Evolutionary conservation across 2,329 filamentous ascomycete species (phyloP).

Genomic region (Elsinoe batatas): DNA sequence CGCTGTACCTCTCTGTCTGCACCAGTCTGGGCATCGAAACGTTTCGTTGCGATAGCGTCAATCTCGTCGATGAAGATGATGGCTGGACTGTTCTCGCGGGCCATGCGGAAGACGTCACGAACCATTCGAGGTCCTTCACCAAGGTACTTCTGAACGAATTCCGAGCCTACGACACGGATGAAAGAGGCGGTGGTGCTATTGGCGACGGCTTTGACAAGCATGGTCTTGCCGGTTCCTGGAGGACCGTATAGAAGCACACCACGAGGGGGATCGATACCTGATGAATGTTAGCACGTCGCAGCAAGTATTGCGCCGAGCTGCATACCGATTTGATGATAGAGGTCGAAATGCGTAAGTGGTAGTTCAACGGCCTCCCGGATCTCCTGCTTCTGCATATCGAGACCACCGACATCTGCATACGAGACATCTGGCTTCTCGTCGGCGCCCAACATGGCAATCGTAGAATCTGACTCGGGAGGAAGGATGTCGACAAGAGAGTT

Average conservation of each 20-base stretch:
- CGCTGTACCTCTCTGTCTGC: slow-evolving; percentile 97
- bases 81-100: slow-evolving; percentile 90
- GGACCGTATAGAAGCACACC: slow-evolving; percentile 94
- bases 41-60: slow-evolving; percentile 96
- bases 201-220: slow-evolving; percentile 95
- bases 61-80: slow-evolving; percentile 99
- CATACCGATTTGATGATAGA: slow-evolving; percentile 79
- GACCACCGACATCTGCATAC: slow-evolving; percentile 91
- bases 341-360: slow-evolving; percentile 91
- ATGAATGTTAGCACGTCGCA: neutral
- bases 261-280: slow-evolving; percentile 88
- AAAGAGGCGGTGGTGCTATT: slow-evolving; percentile 98
- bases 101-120: slow-evolving; percentile 97
- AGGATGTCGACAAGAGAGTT: slow-evolving; percentile 98
- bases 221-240: slow-evolving; percentile 91
- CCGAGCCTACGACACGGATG: slow-evolving; percentile 94
- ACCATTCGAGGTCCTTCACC: slow-evolving; percentile 98
- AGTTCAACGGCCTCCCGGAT: slow-evolving; percentile 96
- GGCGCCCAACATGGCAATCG: slow-evolving; percentile 92
- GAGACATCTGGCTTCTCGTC: slow-evolving; percentile 98
- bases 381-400: slow-evolving; percentile 99
- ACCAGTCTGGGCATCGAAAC: slow-evolving; percentile 96
- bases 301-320: neutral
- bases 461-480: slow-evolving; percentile 96
- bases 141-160: slow-evolving; percentile 98